These are phyloP conservation scores for Neofusicoccum laricinum DNA, from an alignment of 2,329 filamentous ascomycete genomes.

Conservation along the genomic window DNA sequence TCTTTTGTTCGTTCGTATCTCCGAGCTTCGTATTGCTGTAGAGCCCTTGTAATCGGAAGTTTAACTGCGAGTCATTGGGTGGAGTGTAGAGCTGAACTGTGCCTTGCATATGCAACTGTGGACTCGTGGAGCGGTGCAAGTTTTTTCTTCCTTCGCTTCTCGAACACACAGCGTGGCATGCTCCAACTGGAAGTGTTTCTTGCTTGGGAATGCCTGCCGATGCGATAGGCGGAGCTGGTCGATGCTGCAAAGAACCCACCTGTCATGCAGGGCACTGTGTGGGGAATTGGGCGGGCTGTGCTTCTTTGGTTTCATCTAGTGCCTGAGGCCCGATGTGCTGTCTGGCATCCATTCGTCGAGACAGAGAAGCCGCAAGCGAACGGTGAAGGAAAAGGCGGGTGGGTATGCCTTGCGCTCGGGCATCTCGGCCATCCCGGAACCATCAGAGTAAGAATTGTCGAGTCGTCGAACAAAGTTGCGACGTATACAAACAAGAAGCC, in stretches of 20 bases:
- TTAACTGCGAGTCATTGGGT: no score
- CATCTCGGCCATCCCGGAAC: background rate
- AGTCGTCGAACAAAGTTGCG: no score
- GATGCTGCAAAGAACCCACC: no score
- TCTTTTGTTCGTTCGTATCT: background rate
- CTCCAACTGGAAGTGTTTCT: conserved; percentile 1
- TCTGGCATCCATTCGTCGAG: conserved; percentile 1
- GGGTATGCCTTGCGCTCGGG: conserved; percentile 1
- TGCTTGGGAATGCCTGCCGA: background rate
- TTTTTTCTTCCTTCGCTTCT: background rate
- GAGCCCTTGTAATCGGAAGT: background rate
- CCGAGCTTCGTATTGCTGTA: background rate
- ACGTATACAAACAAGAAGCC: no score
- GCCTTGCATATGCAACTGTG: conserved; percentile 1
- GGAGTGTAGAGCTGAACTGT: background rate
- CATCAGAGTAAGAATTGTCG: background rate
- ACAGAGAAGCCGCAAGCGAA: background rate
- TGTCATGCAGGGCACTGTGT: no score
- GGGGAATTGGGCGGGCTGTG: background rate
- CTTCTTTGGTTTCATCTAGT: conserved; percentile 2
- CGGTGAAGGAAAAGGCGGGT: background rate
- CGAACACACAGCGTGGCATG: background rate
- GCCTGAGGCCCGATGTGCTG: conserved; percentile 8
- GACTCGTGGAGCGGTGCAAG: background rate
- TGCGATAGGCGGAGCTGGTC: background rate